Base-by-base conservation (phyloP, 2,329 filamentous ascomycete species). In the Aspergillus vadensis region DNA sequence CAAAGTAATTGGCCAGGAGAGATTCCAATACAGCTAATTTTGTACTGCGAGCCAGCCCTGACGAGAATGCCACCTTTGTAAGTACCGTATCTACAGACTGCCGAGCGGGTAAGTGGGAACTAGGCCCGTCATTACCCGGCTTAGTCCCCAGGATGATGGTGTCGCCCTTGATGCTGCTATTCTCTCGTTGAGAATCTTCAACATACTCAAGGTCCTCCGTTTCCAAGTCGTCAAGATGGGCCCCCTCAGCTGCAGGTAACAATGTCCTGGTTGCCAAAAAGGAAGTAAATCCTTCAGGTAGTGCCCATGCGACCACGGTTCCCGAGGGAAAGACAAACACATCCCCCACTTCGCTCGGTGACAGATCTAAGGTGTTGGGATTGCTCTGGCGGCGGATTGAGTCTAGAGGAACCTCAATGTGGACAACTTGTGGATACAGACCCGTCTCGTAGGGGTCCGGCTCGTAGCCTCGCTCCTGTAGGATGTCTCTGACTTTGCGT, bases 311-410 rank as follows among this genome's bases (percentile, higher is more conserved):
- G 5, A 98, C 95, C 7, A 98, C 85, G 12, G 93, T 96, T 10
- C 95, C 95, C 0, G 93, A 97, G 8, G 94, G 92, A 67, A 99
- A 99, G 59, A 99, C 88, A 72, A 98, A 98, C 54, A 98, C 87
- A 77, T 99, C 95, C 36, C 92, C 93, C 60, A 86, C 75, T 70
- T 81, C 81, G 57, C 79, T 81, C 3, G 76, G 69, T 2, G 74
- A 67, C 5, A 80, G 62, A 63, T 77, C 74, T 39, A 70, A 63
- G 17, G 76, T 70, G 5, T 73, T 71, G 4, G 78, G 74, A 61
- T 78, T 80, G 60, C 74, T 74, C 27, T 79, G 76, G 55, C 78
- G 75, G 41, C 76, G 75, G 57, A 80, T 76, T 3, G 78, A 78
- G 60, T 80, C 79, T 30, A 81, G 75, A 53, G 80, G 76, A 63